Base-by-base conservation (phyloP, 257 asterid genomes). In the Gentiana macrophylla region DNA sequence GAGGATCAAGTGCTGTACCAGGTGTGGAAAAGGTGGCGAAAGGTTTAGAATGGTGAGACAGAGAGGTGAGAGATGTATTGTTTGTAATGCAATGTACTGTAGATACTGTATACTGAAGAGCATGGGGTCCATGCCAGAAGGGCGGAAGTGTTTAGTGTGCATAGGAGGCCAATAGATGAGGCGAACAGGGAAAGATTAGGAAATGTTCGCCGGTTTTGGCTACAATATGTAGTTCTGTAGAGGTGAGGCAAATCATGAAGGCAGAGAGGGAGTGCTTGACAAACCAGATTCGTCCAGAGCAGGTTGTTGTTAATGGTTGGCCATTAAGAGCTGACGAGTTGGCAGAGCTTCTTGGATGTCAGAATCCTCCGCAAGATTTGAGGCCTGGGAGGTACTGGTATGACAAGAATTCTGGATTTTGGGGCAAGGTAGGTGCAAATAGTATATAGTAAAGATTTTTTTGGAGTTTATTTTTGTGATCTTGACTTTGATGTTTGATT, bases 101-200 rank as follows among this genome's bases (percentile, higher is more conserved):
- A 73, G 57, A 49, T 72, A 68, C 24, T 86, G 95, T 55, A 62
- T 86, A 67, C 46, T 86, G 53, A 80, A 77, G 70, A 83, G 80
- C 37, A 86, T 86, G 95, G 95, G 93, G 54, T 68, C 86, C 34
- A 86, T 86, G 95, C 89, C 95, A 3, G 95, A 86, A 77, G 95
- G 95, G 48, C 67, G 95, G 67, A 86, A 86, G 72, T 86, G 95
- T 15, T 68, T 83, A 32, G 79, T 79, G 1, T 86, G 95, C 72
- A 82, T 80, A 10, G 93, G 54, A 70, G 65, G 63, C 67, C 79
- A 3, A 75, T 86, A 43, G 62, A 73, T 24, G 95, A 83, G 73
- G 63, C 63, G 2, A 80, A 80, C 32, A 62, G 95, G 67, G 61
- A 68, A 4, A 71, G 45, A 52, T 46, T 86, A 63, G 95, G 12